Percentiles rank a stretch among this genome's conserved stretches.
Conservation (phyloP, 2,329 filamentous ascomycete genomes). For the Beauveria asiatica region DNA sequence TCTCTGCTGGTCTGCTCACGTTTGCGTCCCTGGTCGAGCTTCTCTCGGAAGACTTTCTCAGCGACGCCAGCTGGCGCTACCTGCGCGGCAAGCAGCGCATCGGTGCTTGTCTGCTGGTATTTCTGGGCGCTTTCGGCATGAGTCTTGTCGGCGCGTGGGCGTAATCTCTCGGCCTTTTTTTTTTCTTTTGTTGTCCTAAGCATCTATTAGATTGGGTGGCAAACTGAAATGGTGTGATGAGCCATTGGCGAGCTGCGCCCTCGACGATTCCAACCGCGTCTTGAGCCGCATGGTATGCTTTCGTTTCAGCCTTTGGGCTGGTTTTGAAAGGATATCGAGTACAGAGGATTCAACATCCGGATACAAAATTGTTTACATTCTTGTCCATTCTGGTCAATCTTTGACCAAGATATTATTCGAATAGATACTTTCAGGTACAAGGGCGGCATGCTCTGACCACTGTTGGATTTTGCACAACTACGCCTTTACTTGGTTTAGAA, state of each 20-base stretch:
- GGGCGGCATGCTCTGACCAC: background rate
- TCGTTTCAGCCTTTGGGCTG: background rate
- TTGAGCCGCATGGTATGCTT: background rate
- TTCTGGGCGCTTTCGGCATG: slow-evolving; percentile 53
- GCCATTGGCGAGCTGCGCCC: background rate
- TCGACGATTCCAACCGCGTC: slow-evolving; percentile 3
- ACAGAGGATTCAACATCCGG: slow-evolving; percentile 11
- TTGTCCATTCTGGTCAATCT: background rate
- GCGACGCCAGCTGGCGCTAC: slow-evolving; percentile 52
- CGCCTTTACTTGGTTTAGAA: background rate
- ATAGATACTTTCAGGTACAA: background rate
- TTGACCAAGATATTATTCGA: background rate
- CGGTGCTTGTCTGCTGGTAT: slow-evolving; percentile 47
- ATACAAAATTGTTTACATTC: slow-evolving; percentile 7
- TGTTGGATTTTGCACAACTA: background rate
- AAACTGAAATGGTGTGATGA: background rate
- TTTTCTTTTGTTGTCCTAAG: background rate
- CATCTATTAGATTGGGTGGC: background rate
- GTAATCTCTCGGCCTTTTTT: slow-evolving; percentile 20
- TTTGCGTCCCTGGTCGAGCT: slow-evolving; percentile 67
- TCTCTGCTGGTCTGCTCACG: slow-evolving; percentile 61
- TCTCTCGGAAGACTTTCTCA: slow-evolving; percentile 62
- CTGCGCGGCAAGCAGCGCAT: slow-evolving; percentile 45
- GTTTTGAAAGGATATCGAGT: background rate
- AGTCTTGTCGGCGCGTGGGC: slow-evolving; percentile 57